phyloP scores from a whole-genome alignment of 2,329 filamentous ascomycete genomes.

The Sporothrix humicola region DNA sequence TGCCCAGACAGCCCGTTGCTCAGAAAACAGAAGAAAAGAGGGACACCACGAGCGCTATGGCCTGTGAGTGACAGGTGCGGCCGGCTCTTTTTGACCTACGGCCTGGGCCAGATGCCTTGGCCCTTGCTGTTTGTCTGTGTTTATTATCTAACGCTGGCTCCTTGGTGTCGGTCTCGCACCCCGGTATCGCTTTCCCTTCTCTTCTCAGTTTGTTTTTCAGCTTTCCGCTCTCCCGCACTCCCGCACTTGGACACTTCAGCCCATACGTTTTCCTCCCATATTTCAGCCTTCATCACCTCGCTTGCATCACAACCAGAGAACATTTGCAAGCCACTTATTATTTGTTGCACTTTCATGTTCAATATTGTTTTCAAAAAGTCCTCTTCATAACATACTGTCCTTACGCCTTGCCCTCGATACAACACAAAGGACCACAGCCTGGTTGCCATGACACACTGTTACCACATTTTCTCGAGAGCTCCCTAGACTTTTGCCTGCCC shows the following conservation, averaged over 20 bases:
- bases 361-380: not conserved
- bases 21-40: not conserved
- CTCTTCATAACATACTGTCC: not conserved
- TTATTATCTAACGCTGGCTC: too few relatives aligned
- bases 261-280: not conserved
- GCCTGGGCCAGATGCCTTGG: not conserved
- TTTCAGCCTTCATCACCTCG: not conserved
- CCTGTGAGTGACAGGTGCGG: conserved; percentile 9
- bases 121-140: too few relatives aligned
- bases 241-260: not conserved
- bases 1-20: not conserved
- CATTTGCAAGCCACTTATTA: not conserved
- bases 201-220: not conserved
- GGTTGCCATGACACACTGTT: not conserved
- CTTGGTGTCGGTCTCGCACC: not conserved
- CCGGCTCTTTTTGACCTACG: not conserved
- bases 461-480: not conserved
- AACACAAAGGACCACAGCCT: not conserved
- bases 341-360: not conserved
- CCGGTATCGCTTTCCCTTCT: not conserved
- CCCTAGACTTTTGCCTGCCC: not conserved
- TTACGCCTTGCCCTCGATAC: not conserved
- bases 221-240: not conserved
- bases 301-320: not conserved
- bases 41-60: not conserved